Evolutionary conservation across 2,329 filamentous ascomycete genomes (phyloP), one percentile per base, ranked within the genome.

Genomic region (Rhytidhysteron rufulum): DNA sequence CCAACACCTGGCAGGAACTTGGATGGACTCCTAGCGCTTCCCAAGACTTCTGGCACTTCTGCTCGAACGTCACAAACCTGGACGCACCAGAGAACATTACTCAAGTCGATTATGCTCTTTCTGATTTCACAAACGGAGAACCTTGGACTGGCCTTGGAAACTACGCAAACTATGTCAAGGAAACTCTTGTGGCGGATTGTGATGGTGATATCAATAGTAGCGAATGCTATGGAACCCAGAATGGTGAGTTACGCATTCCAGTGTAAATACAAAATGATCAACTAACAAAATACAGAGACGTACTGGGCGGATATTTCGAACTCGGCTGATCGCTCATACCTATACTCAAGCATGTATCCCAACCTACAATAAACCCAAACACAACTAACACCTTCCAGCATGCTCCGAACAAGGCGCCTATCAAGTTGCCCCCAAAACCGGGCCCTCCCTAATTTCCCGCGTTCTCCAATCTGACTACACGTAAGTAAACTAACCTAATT

Each of bases 1-100:
- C 68, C 0, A 63, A 60, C 18, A 77, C 74, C 4, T 78, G 75
- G 74, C 74, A 78, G 57, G 75, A 78, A 48, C 55, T 78, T 8
- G 74, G 71, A 41, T 78, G 74, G 74, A 53, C 60, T 24, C 56
- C 61, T 6, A 60, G 44, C 0, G 66, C 64, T 30, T 61, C 62
- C 2, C 52, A 67, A 4, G 71, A 78, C 48, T 77, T 78, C 51
- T 78, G 69, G 55, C 47, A 67, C 32, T 78, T 78, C 58, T 78
- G 74, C 53, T 63, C 60, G 7, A 78, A 76, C 39, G 65, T 78
- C 32, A 74, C 74, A 1, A 66, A 75, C 41, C 53, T 68, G 22
- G 53, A 71, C 35, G 60, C 72, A 0, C 68, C 73, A 0, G 61
- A 57, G 19, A 66, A 66, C 31, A 63, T 74, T 39, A 68, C 67